Conservation (phyloP, 177 flowering plant genomes). For the Vitis hybrid region DNA sequence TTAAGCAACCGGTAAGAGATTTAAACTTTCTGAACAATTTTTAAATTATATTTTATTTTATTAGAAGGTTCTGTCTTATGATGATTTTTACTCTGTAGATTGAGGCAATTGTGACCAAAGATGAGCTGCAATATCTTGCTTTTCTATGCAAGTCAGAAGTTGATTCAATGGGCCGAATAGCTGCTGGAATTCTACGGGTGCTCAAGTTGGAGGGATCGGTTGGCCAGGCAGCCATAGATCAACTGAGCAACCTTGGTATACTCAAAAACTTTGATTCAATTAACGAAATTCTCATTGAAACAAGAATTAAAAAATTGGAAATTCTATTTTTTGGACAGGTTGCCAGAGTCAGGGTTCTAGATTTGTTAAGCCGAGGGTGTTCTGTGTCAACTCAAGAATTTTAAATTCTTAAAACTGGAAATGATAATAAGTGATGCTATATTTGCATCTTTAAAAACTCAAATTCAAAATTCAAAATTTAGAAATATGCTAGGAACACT, state of each 20-base stretch:
- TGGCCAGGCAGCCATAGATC: slow-evolving; percentile 80
- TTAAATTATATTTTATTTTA: background rate
- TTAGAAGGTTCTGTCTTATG: background rate
- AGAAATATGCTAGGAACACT: no score
- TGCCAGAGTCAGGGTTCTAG: no score
- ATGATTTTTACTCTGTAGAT: slow-evolving; percentile 43
- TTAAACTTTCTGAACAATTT: background rate
- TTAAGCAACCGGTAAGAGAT: slow-evolving; percentile 74
- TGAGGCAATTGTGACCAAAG: slow-evolving; percentile 86
- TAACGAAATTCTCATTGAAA: no score
- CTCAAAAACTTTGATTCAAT: background rate
- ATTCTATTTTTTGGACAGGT: no score
- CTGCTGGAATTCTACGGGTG: slow-evolving; percentile 84
- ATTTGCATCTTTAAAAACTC: no score
- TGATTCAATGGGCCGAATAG: slow-evolving; percentile 89
- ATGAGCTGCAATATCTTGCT: slow-evolving; percentile 81
- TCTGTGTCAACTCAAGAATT: no score
- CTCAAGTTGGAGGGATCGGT: slow-evolving; percentile 80
- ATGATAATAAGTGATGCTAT: no score
- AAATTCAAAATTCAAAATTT: no score
- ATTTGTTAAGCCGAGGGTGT: no score
- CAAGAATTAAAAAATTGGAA: no score
- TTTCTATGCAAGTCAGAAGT: slow-evolving; percentile 78
- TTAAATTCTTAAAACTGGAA: no score
- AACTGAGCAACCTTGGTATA: slow-evolving; percentile 91